Evolutionary conservation across 2,329 filamentous ascomycete genomes (phyloP).

Genomic region (Orbilia ellipsospora): DNA sequence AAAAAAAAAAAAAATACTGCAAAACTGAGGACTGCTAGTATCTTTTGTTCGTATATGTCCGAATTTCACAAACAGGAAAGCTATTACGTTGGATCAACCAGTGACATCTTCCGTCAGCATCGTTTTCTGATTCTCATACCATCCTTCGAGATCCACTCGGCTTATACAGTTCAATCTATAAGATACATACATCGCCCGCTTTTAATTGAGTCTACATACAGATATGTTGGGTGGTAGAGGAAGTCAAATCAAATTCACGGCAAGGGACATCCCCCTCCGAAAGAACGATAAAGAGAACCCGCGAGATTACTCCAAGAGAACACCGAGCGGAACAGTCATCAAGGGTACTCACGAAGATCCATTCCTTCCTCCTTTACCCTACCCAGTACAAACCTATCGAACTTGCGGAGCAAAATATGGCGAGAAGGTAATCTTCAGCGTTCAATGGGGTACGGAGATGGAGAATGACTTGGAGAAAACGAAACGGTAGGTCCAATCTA

Average conservation of each 20-base stretch:
- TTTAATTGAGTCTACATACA: background rate
- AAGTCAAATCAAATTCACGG: slow-evolving; percentile 21
- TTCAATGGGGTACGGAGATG: slow-evolving; percentile 11
- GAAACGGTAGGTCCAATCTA: slow-evolving; percentile 9
- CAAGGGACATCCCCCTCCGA: slow-evolving; percentile 36
- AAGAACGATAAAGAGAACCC: slow-evolving; percentile 39
- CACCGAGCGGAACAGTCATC: slow-evolving; percentile 37
- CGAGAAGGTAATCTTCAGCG: slow-evolving; percentile 39
- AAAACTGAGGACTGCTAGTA: too few species aligned
- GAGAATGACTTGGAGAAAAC: slow-evolving; percentile 15
- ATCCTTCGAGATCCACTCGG: too few species aligned
- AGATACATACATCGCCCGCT: too few species aligned
- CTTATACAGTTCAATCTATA: too few species aligned
- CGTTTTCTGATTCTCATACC: too few species aligned
- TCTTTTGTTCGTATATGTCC: too few species aligned
- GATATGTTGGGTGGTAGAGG: slow-evolving; percentile 12
- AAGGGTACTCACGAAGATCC: slow-evolving; percentile 44
- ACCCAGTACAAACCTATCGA: slow-evolving; percentile 39
- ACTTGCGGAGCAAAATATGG: slow-evolving; percentile 24
- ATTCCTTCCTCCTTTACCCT: slow-evolving; percentile 43
- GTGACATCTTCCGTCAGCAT: too few species aligned
- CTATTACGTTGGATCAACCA: too few species aligned
- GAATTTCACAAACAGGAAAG: too few species aligned
- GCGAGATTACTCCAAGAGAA: slow-evolving; percentile 46
- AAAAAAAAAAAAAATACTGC: too few species aligned